Percentiles rank a stretch among this genome's conserved stretches.
These are phyloP conservation scores for Acer negundo DNA, from an alignment of 345 rosid species.

Conservation along the genomic window DNA sequence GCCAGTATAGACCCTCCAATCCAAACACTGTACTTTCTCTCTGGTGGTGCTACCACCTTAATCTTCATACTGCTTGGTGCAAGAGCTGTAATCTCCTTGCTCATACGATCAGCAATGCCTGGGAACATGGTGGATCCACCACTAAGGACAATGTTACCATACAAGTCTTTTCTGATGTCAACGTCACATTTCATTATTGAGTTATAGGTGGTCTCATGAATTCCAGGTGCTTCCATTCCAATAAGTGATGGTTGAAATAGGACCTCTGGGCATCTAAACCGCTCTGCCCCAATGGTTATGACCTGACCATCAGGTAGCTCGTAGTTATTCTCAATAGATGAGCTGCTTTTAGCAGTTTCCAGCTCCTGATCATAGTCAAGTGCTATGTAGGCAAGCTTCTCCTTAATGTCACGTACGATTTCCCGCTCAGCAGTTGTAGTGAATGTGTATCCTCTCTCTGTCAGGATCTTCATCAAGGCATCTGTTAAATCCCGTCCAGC, in stretches of 20 bases:
- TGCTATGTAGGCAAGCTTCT: constrained; percentile 40
- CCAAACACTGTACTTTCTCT: constrained; percentile 43
- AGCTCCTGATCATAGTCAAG: constrained; percentile 40
- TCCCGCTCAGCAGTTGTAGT: constrained; percentile 49
- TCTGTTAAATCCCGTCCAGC: constrained; percentile 68
- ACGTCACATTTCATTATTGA: constrained; percentile 43
- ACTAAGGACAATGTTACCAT: constrained; percentile 39
- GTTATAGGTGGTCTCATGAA: constrained; percentile 43
- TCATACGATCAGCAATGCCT: constrained; percentile 41
- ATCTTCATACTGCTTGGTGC: constrained; percentile 40
- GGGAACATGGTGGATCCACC: constrained; percentile 44
- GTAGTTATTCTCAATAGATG: constrained; percentile 36
- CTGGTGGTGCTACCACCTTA: constrained; percentile 43
- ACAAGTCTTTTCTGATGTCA: constrained; percentile 38
- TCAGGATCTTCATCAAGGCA: constrained; percentile 64
- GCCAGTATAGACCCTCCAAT: constrained; percentile 39
- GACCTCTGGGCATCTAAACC: constrained; percentile 43
- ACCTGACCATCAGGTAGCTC: constrained; percentile 43
- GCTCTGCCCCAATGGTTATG: constrained; percentile 39
- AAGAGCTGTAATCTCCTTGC: constrained; percentile 42
- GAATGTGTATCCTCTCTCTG: constrained; percentile 40
- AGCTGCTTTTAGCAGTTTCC: constrained; percentile 42
- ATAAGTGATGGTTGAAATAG: constrained; percentile 39
- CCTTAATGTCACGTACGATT: constrained; percentile 41
- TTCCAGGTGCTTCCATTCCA: constrained; percentile 45